Base-by-base conservation (phyloP, 257 asterid genomes). In the Pogostemon cablin region DNA sequence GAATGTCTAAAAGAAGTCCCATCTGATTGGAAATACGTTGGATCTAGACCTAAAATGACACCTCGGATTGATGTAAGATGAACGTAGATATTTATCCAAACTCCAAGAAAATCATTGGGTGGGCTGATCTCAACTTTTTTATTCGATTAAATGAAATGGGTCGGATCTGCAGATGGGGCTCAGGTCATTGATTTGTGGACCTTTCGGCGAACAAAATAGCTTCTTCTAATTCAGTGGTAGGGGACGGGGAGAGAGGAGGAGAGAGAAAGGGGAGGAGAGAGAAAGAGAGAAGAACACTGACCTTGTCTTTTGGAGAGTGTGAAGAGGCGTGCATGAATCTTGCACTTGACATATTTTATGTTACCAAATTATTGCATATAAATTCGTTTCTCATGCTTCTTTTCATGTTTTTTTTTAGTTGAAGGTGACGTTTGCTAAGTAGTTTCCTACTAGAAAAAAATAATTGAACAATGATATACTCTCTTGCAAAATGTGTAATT, bases 121-220 rank as follows among this genome's bases (percentile, higher is more conserved):
- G 34, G 55, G 41, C 9, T 12, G 25, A 46, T 71, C n/a, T 47
- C n/a, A 41, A 2, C 20, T 20, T 64, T 43, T 38, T 44, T 69
- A 9, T 12, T 15, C 1, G 9, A 38, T 62, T 40, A 42, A 2
- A 0, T 3, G 7, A 12, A 34, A 5, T 17, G 25, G 52, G 34
- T 57, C 17, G 60, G 64, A 63, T 58, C 15, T 49, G 54, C 49
- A 17, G 65, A 65, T 65, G 42, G 32, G 32, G 32, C 32, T 25
- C 32, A 1, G 32, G 32, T 25, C 32, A 73, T 63, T 73, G 79
- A 66, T 48, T 50, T 64, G 70, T 25, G 81, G 84, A 82, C 86
- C 88, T 80, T 82, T 81, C 77, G 87, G 84, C 81, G 72, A 77
- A 73, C 82, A 81, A 15, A 83, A 75, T 81, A 77, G 75, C 75